phyloP scores from a whole-genome alignment of 2,329 filamentous ascomycete genomes.

The Clarireedia hainanense region DNA sequence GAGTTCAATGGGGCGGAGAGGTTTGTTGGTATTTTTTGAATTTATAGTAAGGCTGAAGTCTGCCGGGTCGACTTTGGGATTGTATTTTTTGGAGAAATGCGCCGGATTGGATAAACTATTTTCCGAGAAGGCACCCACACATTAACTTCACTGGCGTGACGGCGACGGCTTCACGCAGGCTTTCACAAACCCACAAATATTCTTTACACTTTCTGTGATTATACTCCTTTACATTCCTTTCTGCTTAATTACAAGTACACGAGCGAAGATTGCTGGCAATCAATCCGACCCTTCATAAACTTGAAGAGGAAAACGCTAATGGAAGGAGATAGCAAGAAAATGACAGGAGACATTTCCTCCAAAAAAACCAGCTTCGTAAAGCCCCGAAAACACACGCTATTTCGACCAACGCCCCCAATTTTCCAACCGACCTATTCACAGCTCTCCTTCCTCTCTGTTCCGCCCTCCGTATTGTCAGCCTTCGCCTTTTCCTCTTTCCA shows the following conservation, averaged over 20 bases:
- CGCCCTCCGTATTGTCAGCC: conserved; percentile 26
- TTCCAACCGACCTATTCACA: background rate
- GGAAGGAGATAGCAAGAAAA: background rate
- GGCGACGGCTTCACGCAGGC: background rate
- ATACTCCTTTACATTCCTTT: no score
- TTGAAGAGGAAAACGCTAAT: background rate
- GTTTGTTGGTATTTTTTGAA: background rate
- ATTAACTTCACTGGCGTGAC: background rate
- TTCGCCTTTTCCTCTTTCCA: conserved; percentile 29
- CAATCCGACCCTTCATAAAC: background rate
- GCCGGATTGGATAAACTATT: background rate
- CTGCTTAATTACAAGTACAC: no score
- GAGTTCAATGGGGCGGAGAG: background rate
- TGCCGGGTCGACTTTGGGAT: background rate
- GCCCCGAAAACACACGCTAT: background rate
- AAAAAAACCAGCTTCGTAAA: background rate
- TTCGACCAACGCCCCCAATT: background rate
- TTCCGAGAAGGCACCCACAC: background rate
- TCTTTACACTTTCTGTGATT: no score
- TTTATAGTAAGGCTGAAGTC: background rate
- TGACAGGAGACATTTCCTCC: background rate
- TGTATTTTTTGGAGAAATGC: background rate
- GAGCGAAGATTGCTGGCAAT: no score
- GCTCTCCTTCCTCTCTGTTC: conserved; percentile 1
- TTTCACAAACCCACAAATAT: no score